Evolutionary conservation across 352 stramenopile species (phyloP).

Genomic region (Globisporangium camurandrum): DNA sequence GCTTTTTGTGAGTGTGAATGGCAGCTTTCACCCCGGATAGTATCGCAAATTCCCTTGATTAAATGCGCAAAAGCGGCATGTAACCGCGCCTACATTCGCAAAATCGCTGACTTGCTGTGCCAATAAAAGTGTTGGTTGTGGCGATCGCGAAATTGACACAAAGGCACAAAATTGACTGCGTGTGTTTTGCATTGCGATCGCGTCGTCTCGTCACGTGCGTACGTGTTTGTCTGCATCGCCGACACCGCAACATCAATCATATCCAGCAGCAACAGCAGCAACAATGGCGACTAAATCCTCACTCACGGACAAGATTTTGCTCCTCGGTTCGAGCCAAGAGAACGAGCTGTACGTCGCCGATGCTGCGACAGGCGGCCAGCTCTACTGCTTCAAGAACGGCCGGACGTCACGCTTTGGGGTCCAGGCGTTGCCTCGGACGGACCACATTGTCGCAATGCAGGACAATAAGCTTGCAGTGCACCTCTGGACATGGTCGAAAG

Average conservation of each 20-base stretch:
- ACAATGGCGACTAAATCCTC: constrained; percentile 30
- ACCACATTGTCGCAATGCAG: constrained; percentile 61
- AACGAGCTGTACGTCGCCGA: constrained; percentile 59
- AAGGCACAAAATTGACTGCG: not conserved
- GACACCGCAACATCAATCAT: not conserved
- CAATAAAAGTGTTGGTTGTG: not conserved
- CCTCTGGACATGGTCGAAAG: constrained; percentile 58
- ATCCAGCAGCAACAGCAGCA: not conserved
- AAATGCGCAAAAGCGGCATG: not conserved
- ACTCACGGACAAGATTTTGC: constrained; percentile 52
- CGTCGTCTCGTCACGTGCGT: not conserved
- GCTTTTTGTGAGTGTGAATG: no score
- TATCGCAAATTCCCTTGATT: not conserved
- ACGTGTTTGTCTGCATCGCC: constrained; percentile 9
- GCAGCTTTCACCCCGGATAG: no score
- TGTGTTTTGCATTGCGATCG: no score
- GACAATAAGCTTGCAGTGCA: constrained; percentile 60
- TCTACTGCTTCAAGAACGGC: constrained; percentile 75
- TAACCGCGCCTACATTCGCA: not conserved
- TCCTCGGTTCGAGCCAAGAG: constrained; percentile 60
- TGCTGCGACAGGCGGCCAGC: constrained; percentile 46
- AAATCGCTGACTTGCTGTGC: no score
- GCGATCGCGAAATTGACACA: no score
- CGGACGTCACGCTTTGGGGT: constrained; percentile 40
- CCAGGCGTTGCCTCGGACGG: constrained; percentile 46